Percentiles rank a stretch among this genome's conserved stretches.
These are phyloP conservation scores for Tagetes erecta DNA, from an alignment of 129 eudicot genomes.

Conservation along the genomic window DNA sequence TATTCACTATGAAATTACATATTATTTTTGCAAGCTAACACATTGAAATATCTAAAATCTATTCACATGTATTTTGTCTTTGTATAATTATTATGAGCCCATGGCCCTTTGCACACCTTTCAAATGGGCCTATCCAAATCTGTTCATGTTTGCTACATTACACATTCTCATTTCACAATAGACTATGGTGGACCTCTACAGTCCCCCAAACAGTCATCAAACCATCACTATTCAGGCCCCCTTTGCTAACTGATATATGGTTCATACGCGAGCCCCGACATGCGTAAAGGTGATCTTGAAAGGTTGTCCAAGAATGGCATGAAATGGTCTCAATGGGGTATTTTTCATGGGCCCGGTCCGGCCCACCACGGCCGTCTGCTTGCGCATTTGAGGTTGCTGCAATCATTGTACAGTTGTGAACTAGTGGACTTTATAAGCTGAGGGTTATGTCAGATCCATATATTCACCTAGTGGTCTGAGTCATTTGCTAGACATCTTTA, in stretches of 20 bases:
- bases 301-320: background rate
- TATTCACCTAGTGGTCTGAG: slow-evolving; percentile 32
- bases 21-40: background rate
- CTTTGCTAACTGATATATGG: slow-evolving; percentile 16
- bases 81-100: background rate
- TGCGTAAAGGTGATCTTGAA: background rate
- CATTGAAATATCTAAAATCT: background rate
- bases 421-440: slow-evolving; percentile 25
- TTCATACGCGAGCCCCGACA: slow-evolving; percentile 2
- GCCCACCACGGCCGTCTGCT: slow-evolving; percentile 4
- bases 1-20: background rate
- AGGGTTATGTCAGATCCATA: slow-evolving; percentile 24
- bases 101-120: background rate
- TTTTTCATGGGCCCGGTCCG: slow-evolving; percentile 27
- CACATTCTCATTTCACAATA: background rate
- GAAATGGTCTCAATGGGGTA: slow-evolving; percentile 7
- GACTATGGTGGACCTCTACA: slow-evolving; percentile 24
- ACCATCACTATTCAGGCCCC: slow-evolving; percentile 16
- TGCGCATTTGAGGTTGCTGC: slow-evolving; percentile 23
- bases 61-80: slow-evolving; percentile 27
- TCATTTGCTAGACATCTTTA: slow-evolving; percentile 33
- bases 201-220: slow-evolving; percentile 19
- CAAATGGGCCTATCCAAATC: slow-evolving; percentile 29
- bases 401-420: slow-evolving; percentile 32
- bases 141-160: slow-evolving; percentile 18